A percentile compares a stretch with the other conserved stretches of the same genome.
phyloP scores from a whole-genome alignment of 1,139 yeast genomes.

The Saccharomyces hybrid region DNA sequence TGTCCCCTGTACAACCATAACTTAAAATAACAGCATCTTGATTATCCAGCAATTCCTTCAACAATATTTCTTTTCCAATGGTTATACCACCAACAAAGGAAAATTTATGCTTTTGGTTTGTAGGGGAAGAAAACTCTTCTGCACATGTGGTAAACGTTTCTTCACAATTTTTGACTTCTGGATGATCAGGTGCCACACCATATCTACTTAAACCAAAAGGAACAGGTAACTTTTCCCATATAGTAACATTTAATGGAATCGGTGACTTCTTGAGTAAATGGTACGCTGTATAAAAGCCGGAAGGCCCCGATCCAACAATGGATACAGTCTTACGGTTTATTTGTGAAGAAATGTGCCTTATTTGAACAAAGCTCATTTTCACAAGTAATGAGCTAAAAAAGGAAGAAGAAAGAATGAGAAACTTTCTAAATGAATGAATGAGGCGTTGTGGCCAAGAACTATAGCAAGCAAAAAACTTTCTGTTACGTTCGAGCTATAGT shows the following conservation, averaged over 20 bases:
- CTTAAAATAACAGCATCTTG: conserved; percentile 74
- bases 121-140: conserved; percentile 18
- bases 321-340: conserved; percentile 32
- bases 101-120: conserved; percentile 34
- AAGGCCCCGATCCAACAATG: conserved; percentile 92
- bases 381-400: background rate
- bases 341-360: background rate
- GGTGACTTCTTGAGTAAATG: conserved; percentile 51
- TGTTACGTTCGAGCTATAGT: too few relatives aligned
- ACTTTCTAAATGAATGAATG: background rate
- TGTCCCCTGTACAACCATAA: conserved; percentile 73
- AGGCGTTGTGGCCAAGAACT: background rate
- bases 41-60: conserved; percentile 42
- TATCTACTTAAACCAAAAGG: conserved; percentile 88
- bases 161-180: conserved; percentile 87
- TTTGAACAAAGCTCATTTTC: background rate
- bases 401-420: background rate
- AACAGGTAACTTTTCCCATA: conserved; percentile 76
- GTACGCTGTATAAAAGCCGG: conserved; percentile 87
- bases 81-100: conserved; percentile 69
- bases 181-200: conserved; percentile 99
- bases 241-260: conserved; percentile 45
- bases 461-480: background rate
- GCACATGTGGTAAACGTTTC: conserved; percentile 68
- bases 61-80: conserved; percentile 51